Conservation (phyloP, 352 stramenopile genomes). For the Globisporangium okanoganense region DNA sequence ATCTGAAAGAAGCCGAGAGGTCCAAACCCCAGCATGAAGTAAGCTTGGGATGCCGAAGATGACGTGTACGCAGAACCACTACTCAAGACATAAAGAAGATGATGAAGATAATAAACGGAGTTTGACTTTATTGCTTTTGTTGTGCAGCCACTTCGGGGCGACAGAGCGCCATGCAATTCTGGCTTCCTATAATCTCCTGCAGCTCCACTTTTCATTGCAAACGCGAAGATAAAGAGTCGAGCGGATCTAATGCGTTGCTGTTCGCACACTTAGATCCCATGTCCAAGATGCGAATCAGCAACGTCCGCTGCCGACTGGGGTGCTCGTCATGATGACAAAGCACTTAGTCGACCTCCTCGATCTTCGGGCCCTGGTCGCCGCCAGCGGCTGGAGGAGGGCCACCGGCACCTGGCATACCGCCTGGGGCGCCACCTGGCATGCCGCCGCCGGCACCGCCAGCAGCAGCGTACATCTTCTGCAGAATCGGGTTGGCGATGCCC, state of each 20-base stretch:
- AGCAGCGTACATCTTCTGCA: conserved; percentile 82
- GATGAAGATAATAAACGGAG: background rate
- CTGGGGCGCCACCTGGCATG: conserved; percentile 23
- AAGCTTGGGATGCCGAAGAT: no score
- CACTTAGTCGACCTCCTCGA: conserved; percentile 53
- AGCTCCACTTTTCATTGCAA: conserved; percentile 4
- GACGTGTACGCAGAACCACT: no score
- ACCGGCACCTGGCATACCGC: conserved; percentile 16
- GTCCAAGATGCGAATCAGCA: background rate
- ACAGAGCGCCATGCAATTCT: conserved; percentile 3
- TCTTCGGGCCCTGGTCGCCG: conserved; percentile 58
- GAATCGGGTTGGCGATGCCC: conserved; percentile 76
- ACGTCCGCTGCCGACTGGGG: background rate
- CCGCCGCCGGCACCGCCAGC: conserved; percentile 49
- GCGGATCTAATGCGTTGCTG: background rate
- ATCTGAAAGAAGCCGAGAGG: no score
- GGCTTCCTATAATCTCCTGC: background rate
- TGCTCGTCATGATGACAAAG: background rate
- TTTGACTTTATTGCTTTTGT: conserved; percentile 5
- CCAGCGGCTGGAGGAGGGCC: conserved; percentile 25
- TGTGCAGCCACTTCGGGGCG: background rate
- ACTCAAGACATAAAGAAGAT: no score
- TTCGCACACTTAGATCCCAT: background rate
- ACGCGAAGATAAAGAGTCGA: background rate
- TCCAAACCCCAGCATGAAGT: no score